phyloP scores from a whole-genome alignment of 805 yeast species.

The Metschnikowia lochheadii region DNA sequence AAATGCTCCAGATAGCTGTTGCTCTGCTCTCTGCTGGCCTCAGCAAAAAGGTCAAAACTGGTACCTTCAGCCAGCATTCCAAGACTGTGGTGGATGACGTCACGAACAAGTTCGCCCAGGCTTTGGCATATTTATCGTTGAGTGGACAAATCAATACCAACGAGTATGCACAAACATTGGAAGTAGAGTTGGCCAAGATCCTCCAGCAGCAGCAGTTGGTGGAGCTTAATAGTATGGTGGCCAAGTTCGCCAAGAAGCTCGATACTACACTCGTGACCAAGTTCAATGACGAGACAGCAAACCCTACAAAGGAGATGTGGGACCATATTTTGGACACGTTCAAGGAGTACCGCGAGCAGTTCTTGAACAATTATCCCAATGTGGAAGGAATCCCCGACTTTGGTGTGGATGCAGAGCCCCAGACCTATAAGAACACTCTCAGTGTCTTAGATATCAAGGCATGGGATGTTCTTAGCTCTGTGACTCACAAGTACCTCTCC shows the following conservation, averaged over 20 bases:
- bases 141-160: slow-evolving; percentile 26
- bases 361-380: slow-evolving; percentile 7
- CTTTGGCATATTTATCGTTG: slow-evolving; percentile 23
- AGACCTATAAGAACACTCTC: slow-evolving; percentile 39
- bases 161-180: slow-evolving; percentile 14
- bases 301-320: slow-evolving; percentile 42
- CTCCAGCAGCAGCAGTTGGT: slow-evolving; percentile 31
- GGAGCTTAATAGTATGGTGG: slow-evolving; percentile 31
- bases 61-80: slow-evolving; percentile 9
- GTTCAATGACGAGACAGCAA: slow-evolving; percentile 43
- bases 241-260: slow-evolving; percentile 45
- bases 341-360: slow-evolving; percentile 50
- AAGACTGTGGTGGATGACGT: slow-evolving; percentile 11
- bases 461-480: slow-evolving; percentile 62
- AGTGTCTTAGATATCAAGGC: slow-evolving; percentile 47
- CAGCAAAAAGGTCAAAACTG: slow-evolving; percentile 10
- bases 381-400: slow-evolving; percentile 48
- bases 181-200: slow-evolving; percentile 21
- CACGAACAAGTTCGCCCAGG: slow-evolving; percentile 14
- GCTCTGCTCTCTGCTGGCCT: slow-evolving; percentile 10
- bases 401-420: slow-evolving; percentile 53
- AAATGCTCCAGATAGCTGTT: slow-evolving; percentile 7
- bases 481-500: slow-evolving; percentile 57
- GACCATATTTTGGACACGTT: slow-evolving; percentile 18
- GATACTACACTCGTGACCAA: slow-evolving; percentile 46